Evolutionary conservation across 495 filamentous ascomycete genomes (phyloP), one percentile per base, ranked within the genome.

Genomic region (Corynascus novoguineensis): DNA sequence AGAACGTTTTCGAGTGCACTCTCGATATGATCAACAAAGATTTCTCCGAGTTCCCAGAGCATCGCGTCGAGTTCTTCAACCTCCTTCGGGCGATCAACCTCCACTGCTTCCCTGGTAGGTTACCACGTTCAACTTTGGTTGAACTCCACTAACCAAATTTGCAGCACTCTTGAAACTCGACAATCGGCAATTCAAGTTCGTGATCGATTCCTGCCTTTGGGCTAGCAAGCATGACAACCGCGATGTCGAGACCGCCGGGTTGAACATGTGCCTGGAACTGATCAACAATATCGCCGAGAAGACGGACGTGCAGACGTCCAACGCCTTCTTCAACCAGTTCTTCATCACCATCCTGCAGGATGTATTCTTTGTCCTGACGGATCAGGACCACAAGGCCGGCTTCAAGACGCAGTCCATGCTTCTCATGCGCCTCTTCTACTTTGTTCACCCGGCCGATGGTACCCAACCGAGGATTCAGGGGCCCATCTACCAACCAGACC

Each of bases 21-120:
- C 77, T 99, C 38, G 89, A 96, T 60, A 99, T 99, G 93, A 97
- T 99, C 76, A 99, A 97, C 81, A 99, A 97, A 73, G 92, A 99
- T 67, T 99, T 97, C 75, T 95, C 95, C 45, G 93, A 99, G 69
- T 99, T 95, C 71, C 93, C 93, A 0, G 93, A 99, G 67, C 93
- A 97, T 65, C 86, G 93, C 38, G 93, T 99, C 4, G 92, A 96
- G 70, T 99, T 99, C 71, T 99, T 97, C 81, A 95, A 93, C 71
- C 78, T 97, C 28, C 81, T 99, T 15, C 82, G 95, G 64, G 89
- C 92, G 12, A 96, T 99, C 74, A 99, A 99, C 65, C 74, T 96
- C 5, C 86, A 91, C 69, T 97, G 95, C 71, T 99, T 99, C 83
- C 89, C 86, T 28, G 65, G 64, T 67, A 65, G 41, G 45, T 41